A percentile compares a stretch with the other conserved stretches of the same genome.
These are phyloP conservation scores for Psophocarpus tetragonolobus DNA, from an alignment of 306 rosid genomes.

Conservation along the genomic window DNA sequence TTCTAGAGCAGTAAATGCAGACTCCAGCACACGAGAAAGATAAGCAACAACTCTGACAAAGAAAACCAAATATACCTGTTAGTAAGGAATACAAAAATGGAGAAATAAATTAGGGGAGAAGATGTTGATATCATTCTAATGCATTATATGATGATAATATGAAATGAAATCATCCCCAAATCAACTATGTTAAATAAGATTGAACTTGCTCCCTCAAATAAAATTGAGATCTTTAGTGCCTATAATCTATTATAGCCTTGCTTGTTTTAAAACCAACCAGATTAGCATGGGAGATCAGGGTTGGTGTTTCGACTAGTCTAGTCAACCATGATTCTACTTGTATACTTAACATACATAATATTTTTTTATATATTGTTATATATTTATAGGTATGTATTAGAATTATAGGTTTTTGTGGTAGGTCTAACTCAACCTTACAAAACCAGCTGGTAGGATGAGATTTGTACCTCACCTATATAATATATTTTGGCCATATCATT, in stretches of 20 bases:
- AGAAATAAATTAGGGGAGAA: not conserved
- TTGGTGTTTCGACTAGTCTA: not conserved
- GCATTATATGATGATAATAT: not conserved
- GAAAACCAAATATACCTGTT: conserved; percentile 35
- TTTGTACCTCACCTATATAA: no score
- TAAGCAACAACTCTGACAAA: conserved; percentile 88
- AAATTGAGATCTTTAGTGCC: not conserved
- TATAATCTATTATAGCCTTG: conserved; percentile 2
- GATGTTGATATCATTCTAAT: not conserved
- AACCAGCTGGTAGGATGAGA: no score
- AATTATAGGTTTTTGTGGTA: no score
- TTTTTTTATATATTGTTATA: not conserved
- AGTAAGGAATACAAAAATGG: not conserved
- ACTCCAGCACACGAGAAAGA: conserved; percentile 96
- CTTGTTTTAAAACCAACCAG: not conserved
- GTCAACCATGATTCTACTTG: not conserved
- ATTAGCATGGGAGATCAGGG: not conserved
- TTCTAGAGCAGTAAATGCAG: conserved; percentile 93
- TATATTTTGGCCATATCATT: no score
- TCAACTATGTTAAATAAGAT: not conserved
- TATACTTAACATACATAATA: not conserved
- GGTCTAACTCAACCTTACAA: no score
- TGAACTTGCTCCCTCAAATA: conserved; percentile 18
- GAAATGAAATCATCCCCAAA: conserved; percentile 18
- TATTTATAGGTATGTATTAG: not conserved